Base-by-base conservation (phyloP, 192 early-diverging fungal genomes). In the Powellomyces hirtus region DNA sequence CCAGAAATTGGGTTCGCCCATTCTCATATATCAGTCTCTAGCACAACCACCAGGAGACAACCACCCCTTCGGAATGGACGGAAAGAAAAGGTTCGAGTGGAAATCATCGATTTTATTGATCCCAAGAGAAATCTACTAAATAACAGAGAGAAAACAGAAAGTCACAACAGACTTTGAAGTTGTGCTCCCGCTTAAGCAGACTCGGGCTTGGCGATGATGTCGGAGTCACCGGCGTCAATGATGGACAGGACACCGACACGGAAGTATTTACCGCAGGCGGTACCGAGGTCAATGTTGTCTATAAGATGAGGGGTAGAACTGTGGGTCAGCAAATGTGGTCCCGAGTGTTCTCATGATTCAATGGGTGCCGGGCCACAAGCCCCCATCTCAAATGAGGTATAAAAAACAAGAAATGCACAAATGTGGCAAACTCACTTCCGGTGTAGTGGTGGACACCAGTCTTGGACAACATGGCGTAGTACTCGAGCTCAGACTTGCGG, bases 391-490 rank as follows among this genome's bases (percentile, higher is more conserved):
- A 71, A 71, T 71, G 68, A 71, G 68, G 29, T 38, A 52, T 33
- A 64, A 57, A 44, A 45, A 33, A 65, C 26, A 5, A 31, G 53
- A 56, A 27, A 10, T 8, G 24, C 34, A 53, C 27, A 30, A 57
- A 61, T 36, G 36, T 0, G 29, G 35, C 27, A 40, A 27, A 79
- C 90, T 85, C 85, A 94, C 91, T 95, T 77, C 96, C 96, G 77
- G 83, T 81, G 90, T 94, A 96, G 95, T 99, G 97, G 90, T 99
- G 97, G 77, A 99, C 97, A 87, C 88, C 88, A 77, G 97, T 98
- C 91, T 99, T 99, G 87, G 95, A 93, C 70, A 99, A 89, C 97
- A 99, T 99, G 81, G 97, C 97, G 89, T 99, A 99, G 94, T 99
- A 99, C 88, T 99, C 96, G 75, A 99, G 91, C 89, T 99, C 97